These are phyloP conservation scores for Xylariaceae sp. DNA, from an alignment of 2,329 filamentous ascomycete genomes.

Conservation along the genomic window DNA sequence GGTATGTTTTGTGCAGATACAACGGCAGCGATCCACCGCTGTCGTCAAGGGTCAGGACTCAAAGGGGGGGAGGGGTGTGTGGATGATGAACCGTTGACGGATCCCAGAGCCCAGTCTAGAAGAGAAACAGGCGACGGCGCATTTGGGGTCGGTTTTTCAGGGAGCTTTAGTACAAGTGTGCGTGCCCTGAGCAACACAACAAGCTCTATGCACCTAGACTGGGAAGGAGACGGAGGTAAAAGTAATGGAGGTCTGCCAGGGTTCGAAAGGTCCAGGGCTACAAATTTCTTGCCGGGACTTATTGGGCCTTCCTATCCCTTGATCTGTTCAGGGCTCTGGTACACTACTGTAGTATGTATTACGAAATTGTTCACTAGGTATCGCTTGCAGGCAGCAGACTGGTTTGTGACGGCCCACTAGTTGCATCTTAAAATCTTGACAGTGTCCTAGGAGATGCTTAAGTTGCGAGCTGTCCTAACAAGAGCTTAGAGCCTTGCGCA, in stretches of 20 bases:
- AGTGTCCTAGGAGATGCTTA: too few relatives aligned
- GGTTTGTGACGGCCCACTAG: slow-evolving; percentile 18
- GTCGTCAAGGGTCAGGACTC: too few relatives aligned
- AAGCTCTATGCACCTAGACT: slow-evolving; percentile 31
- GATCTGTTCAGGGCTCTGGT: not conserved
- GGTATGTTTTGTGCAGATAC: slow-evolving; percentile 30
- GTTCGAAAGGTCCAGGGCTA: slow-evolving; percentile 22
- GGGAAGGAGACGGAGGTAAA: slow-evolving; percentile 31
- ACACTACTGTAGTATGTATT: slow-evolving; percentile 15
- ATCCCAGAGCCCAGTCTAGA: slow-evolving; percentile 25
- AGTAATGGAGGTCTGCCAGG: slow-evolving; percentile 30
- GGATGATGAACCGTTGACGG: slow-evolving; percentile 21
- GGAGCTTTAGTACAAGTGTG: slow-evolving; percentile 30
- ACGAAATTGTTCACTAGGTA: slow-evolving; percentile 13
- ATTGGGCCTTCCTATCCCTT: too few relatives aligned
- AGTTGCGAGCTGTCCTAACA: slow-evolving; percentile 3
- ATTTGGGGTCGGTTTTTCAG: slow-evolving; percentile 31
- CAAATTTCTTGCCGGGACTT: slow-evolving; percentile 26
- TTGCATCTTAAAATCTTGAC: too few relatives aligned
- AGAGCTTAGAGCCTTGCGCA: too few relatives aligned
- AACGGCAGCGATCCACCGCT: slow-evolving; percentile 29
- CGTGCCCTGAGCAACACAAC: slow-evolving; percentile 30
- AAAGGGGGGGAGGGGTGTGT: slow-evolving; percentile 28
- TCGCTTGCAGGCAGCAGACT: slow-evolving; percentile 4
- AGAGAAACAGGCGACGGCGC: slow-evolving; percentile 24